Conservation (phyloP, 768 basidiomycete genomes). For the Sistotremastrum suecicum region DNA sequence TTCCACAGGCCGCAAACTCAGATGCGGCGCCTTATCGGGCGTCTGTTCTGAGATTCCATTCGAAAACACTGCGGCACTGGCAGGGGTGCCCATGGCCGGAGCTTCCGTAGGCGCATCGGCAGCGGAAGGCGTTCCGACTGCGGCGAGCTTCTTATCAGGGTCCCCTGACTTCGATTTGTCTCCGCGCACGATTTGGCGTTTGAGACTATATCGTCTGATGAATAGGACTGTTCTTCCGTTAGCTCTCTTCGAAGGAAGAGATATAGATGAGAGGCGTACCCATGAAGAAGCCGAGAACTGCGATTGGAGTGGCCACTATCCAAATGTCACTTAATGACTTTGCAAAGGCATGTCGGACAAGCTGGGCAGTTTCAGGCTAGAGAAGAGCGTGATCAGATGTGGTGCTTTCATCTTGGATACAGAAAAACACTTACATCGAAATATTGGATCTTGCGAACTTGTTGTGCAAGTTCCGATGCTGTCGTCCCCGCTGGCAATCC, state of each 20-base stretch:
- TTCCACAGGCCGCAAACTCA: not conserved
- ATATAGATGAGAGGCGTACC: conserved; percentile 1
- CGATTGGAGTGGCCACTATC: conserved; percentile 46
- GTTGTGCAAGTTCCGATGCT: conserved; percentile 18
- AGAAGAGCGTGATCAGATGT: conserved; percentile 12
- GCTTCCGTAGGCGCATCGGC: conserved; percentile 5
- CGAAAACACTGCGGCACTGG: too few relatives aligned
- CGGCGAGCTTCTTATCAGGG: conserved; percentile 18
- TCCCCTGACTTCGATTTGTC: conserved; percentile 11
- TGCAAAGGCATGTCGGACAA: conserved; percentile 47
- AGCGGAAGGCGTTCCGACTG: not conserved
- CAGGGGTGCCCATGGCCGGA: not conserved
- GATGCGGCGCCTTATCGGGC: too few relatives aligned
- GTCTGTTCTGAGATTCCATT: too few relatives aligned
- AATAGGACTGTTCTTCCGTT: conserved; percentile 39
- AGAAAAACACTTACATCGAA: not conserved
- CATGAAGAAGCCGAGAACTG: conserved; percentile 36
- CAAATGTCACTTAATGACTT: conserved; percentile 49
- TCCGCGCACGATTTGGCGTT: conserved; percentile 31
- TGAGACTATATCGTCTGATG: conserved; percentile 44
- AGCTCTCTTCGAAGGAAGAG: too few relatives aligned
- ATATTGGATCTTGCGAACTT: conserved; percentile 25
- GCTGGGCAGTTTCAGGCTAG: conserved; percentile 34
- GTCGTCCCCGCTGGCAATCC: conserved; percentile 29
- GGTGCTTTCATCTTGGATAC: not conserved